Conservation (phyloP, 2,329 filamentous ascomycete species). For the Tolypocladium paradoxum region DNA sequence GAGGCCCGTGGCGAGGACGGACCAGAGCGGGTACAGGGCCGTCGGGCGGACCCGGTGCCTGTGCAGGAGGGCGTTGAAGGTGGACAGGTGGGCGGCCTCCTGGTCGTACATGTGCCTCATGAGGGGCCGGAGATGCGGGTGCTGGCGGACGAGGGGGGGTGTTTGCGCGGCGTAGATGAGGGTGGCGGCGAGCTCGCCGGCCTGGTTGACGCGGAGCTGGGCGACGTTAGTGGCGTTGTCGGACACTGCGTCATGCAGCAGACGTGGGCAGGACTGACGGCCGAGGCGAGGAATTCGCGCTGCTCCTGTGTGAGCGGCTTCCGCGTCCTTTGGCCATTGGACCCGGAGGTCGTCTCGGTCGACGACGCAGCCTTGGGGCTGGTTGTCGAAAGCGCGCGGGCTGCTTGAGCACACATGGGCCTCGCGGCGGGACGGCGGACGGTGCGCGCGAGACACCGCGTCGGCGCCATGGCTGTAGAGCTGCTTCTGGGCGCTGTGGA, state of each 20-base stretch:
- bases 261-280: slow-evolving; percentile 34
- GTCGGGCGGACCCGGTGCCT: slow-evolving; percentile 88
- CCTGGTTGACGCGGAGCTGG: slow-evolving; percentile 88
- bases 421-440: slow-evolving; percentile 1
- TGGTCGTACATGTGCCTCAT: slow-evolving; percentile 99
- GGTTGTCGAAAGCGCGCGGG: slow-evolving; percentile 5
- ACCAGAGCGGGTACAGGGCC: slow-evolving; percentile 86
- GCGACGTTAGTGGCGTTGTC: slow-evolving; percentile 2
- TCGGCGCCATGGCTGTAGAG: slow-evolving; percentile 8
- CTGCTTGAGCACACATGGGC: not conserved
- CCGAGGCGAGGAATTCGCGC: slow-evolving; percentile 63
- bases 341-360: slow-evolving; percentile 7
- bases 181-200: slow-evolving; percentile 91
- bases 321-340: slow-evolving; percentile 24
- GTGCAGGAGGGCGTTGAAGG: slow-evolving; percentile 74
- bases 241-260: not conserved
- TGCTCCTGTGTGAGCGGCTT: slow-evolving; percentile 61
- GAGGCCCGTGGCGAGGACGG: slow-evolving; percentile 63
- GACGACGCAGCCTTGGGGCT: slow-evolving; percentile 3
- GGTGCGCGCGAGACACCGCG: slow-evolving; percentile 8
- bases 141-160: slow-evolving; percentile 63
- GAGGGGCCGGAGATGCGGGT: slow-evolving; percentile 79
- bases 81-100: slow-evolving; percentile 75
- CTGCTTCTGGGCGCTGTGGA: not conserved
- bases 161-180: slow-evolving; percentile 89